A percentile compares a stretch with the other conserved stretches of the same genome.
Evolutionary conservation across 345 rosid genomes (phyloP).

Genomic region (Syzygium jambos): DNA sequence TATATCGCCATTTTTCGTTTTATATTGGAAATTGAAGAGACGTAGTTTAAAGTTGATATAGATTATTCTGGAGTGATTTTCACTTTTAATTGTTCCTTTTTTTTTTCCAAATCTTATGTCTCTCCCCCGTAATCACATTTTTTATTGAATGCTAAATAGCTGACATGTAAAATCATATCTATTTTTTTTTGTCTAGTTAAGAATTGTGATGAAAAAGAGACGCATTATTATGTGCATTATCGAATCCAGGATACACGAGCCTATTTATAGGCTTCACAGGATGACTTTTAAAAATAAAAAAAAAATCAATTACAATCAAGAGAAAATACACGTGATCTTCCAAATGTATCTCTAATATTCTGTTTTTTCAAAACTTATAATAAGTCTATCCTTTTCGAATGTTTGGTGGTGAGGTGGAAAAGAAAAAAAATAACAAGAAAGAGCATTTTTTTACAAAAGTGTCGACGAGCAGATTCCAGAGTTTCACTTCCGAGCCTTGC

Average conservation of each 20-base stretch:
- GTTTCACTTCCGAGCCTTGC: background rate
- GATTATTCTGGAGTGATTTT: background rate
- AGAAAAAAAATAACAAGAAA: background rate
- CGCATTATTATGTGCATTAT: background rate
- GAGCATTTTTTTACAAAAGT: background rate
- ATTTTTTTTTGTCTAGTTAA: fast-evolving
- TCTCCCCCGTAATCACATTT: background rate
- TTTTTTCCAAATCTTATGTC: background rate
- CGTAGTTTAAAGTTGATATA: background rate
- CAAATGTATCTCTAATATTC: background rate
- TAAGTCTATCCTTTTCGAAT: background rate
- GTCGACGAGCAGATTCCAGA: background rate
- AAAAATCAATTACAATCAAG: background rate
- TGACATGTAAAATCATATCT: background rate
- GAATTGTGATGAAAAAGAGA: background rate
- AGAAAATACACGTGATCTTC: background rate
- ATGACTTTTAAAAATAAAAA: background rate
- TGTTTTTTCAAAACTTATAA: background rate
- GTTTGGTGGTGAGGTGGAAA: background rate
- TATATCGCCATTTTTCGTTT: background rate
- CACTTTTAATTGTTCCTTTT: background rate
- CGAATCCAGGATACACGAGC: background rate
- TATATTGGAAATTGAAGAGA: background rate
- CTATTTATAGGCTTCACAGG: background rate
- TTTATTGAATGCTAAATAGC: background rate